These are phyloP conservation scores for Citrus cavaleriei DNA, from an alignment of 345 rosid genomes.

Conservation along the genomic window DNA sequence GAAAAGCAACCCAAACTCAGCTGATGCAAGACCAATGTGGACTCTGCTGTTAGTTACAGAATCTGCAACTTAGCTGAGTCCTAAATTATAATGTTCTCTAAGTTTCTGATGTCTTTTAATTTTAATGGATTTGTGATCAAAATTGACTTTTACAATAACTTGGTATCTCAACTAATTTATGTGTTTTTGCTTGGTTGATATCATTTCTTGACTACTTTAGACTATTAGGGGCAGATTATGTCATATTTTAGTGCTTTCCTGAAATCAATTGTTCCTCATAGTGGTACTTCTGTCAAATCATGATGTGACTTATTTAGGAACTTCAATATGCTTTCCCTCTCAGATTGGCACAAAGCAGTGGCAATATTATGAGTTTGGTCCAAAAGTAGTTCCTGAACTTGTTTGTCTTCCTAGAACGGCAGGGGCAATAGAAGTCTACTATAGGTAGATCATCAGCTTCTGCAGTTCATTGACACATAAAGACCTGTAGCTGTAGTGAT, in stretches of 20 bases:
- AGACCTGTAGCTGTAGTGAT: background rate
- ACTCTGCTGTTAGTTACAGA: no score
- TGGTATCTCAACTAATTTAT: no score
- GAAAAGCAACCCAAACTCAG: no score
- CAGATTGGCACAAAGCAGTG: conserved; percentile 97
- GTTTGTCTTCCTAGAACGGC: conserved; percentile 94
- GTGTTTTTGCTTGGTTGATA: no score
- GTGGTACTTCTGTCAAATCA: background rate
- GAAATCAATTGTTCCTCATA: background rate
- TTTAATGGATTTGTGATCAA: no score
- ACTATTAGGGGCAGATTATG: background rate
- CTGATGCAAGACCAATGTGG: no score
- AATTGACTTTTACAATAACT: no score
- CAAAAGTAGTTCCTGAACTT: conserved; percentile 84
- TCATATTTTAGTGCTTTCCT: background rate
- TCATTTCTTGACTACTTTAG: no score
- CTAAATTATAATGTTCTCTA: no score
- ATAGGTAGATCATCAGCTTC: conserved; percentile 53
- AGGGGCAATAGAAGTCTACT: conserved; percentile 80
- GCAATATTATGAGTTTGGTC: conserved; percentile 97
- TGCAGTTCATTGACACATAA: background rate
- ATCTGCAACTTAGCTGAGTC: no score
- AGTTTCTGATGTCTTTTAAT: no score
- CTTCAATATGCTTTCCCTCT: background rate
- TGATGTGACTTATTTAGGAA: conserved; percentile 3